These are phyloP conservation scores for Candida vartiovaarae DNA, from an alignment of 805 yeast species.

Conservation along the genomic window DNA sequence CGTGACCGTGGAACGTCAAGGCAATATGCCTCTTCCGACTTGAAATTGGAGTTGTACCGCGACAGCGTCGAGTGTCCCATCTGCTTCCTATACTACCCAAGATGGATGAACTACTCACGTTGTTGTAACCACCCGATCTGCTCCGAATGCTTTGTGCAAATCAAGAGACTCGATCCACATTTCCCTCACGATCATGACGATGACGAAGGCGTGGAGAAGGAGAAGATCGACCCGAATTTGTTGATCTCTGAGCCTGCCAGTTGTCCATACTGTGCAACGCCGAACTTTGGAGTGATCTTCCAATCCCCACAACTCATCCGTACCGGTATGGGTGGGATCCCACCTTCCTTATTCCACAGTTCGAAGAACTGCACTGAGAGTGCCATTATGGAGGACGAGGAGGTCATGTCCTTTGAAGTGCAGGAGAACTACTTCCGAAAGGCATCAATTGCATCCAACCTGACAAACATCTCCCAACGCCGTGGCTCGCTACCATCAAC, in stretches of 20 bases:
- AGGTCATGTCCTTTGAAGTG: constrained; percentile 8
- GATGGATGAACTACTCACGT: constrained; percentile 65
- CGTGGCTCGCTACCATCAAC: constrained; percentile 57
- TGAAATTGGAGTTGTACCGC: constrained; percentile 56
- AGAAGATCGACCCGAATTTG: constrained; percentile 43
- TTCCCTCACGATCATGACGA: constrained; percentile 81
- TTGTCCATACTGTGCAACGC: constrained; percentile 91
- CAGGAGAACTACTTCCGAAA: constrained; percentile 14
- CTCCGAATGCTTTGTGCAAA: constrained; percentile 94
- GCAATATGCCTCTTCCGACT: constrained; percentile 31
- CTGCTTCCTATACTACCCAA: constrained; percentile 83
- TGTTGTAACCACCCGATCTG: constrained; percentile 94
- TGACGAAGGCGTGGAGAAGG: constrained; percentile 25
- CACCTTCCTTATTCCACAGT: constrained; percentile 37
- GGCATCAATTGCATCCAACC: not conserved
- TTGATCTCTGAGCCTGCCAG: constrained; percentile 81
- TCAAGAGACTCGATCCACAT: constrained; percentile 87
- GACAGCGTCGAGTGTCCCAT: constrained; percentile 85
- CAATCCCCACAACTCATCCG: constrained; percentile 48
- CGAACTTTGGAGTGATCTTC: constrained; percentile 79
- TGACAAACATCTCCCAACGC: constrained; percentile 18
- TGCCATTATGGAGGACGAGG: constrained; percentile 13
- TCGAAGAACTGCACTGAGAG: not conserved
- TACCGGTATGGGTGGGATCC: constrained; percentile 50
- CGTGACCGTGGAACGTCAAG: constrained; percentile 27